Percentiles rank a stretch among this genome's conserved stretches.
These are phyloP conservation scores for Eucalyptus decipiens DNA, from an alignment of 345 rosid species.

Conservation along the genomic window DNA sequence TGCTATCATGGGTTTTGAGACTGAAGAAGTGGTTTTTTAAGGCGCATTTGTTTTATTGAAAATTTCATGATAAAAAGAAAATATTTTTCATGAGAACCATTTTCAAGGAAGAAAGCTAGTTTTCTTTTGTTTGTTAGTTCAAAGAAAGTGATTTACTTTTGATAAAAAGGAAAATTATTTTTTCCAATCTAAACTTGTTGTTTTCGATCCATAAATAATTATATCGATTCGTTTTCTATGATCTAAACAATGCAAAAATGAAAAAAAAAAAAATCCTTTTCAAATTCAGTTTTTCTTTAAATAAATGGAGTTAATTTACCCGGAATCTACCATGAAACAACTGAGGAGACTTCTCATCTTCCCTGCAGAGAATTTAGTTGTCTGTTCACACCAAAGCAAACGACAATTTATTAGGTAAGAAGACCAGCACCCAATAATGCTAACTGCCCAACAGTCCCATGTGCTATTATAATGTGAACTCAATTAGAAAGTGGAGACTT, in stretches of 20 bases:
- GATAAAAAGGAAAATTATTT: neutral
- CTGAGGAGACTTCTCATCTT: neutral
- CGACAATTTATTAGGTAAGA: neutral
- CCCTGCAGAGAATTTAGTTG: neutral
- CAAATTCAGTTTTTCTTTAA: too few species aligned
- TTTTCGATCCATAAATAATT: neutral
- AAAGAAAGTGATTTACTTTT: neutral
- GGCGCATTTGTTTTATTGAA: neutral
- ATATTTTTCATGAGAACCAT: neutral
- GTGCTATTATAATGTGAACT: neutral
- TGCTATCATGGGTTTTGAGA: neutral
- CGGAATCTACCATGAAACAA: neutral
- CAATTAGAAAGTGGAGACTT: neutral
- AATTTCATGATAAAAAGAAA: neutral
- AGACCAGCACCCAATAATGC: neutral
- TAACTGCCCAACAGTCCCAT: neutral
- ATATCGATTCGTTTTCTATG: neutral
- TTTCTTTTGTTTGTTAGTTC: neutral
- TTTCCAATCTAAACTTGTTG: neutral
- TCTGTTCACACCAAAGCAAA: neutral
- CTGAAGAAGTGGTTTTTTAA: neutral
- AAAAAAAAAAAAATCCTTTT: too few species aligned
- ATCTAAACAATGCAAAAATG: neutral
- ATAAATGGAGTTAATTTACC: neutral
- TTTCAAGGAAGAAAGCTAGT: neutral